Percentiles rank a stretch among this genome's conserved stretches.
Conservation (phyloP, 768 basidiomycete genomes). For the Daedaleopsis sinensis region DNA sequence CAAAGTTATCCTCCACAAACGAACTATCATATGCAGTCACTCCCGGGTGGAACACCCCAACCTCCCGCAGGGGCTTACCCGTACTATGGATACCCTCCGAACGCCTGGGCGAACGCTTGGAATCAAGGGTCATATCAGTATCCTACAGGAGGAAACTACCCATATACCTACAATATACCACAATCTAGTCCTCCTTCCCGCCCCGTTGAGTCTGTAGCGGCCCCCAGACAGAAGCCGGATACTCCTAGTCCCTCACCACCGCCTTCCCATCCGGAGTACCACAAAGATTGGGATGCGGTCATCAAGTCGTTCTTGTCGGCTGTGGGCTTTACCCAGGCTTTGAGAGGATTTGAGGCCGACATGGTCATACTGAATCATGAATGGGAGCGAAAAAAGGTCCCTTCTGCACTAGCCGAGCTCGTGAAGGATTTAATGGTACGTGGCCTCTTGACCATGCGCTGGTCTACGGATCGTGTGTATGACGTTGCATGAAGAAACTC, state of each 20-base stretch:
- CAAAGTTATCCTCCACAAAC: slow-evolving; percentile 6
- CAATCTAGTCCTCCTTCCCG: not conserved
- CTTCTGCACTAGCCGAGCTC: slow-evolving; percentile 56
- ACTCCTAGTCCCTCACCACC: slow-evolving; percentile 32
- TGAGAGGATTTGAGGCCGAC: slow-evolving; percentile 69
- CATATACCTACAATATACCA: slow-evolving; percentile 11
- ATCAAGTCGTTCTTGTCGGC: slow-evolving; percentile 55
- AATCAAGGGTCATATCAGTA: slow-evolving; percentile 20
- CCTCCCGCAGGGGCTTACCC: slow-evolving; percentile 5
- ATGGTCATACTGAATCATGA: slow-evolving; percentile 69
- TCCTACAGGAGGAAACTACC: slow-evolving; percentile 9
- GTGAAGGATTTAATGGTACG: slow-evolving; percentile 54
- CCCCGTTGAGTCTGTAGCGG: not conserved
- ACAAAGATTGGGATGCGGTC: slow-evolving; percentile 64
- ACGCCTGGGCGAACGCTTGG: slow-evolving; percentile 27
- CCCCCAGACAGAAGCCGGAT: not conserved
- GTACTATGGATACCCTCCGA: slow-evolving; percentile 28
- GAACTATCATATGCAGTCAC: slow-evolving; percentile 4
- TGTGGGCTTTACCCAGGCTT: slow-evolving; percentile 58
- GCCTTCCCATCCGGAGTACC: slow-evolving; percentile 44
- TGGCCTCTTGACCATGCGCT: slow-evolving; percentile 1
- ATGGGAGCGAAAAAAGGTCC: slow-evolving; percentile 63
- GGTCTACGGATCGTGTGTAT: not conserved
- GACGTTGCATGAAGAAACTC: slow-evolving; percentile 22
- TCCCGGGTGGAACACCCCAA: not conserved